These are phyloP conservation scores for Diaporthe citrichinensis DNA, from an alignment of 2,329 filamentous ascomycete genomes.

Conservation along the genomic window DNA sequence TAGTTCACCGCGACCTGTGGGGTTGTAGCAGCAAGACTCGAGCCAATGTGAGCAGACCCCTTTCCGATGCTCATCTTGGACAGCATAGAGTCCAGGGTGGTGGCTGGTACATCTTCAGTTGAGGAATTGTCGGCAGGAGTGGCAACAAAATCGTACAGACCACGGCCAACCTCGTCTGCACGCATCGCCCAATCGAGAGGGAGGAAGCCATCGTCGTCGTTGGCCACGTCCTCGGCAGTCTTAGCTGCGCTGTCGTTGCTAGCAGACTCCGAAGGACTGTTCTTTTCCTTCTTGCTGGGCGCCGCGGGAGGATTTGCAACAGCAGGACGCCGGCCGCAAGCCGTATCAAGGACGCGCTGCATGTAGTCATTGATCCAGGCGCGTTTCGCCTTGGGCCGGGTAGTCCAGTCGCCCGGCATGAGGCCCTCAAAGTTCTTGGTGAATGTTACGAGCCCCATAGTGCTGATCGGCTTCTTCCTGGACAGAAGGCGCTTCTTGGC, in stretches of 20 bases:
- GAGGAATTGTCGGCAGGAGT: neutral
- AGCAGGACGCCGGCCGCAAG: neutral
- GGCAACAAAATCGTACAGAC: neutral
- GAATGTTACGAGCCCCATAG: neutral
- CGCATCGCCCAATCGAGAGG: neutral
- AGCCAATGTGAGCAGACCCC: neutral
- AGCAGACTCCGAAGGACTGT: rapidly evolving
- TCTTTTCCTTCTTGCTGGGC: neutral
- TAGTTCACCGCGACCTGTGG: neutral
- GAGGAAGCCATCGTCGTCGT: neutral
- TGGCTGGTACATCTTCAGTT: neutral
- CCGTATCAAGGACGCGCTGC: neutral
- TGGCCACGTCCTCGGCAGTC: neutral
- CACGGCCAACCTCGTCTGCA: neutral
- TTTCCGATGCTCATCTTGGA: neutral
- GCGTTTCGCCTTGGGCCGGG: neutral
- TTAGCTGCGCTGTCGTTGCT: neutral
- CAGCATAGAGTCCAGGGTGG: neutral
- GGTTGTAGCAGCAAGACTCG: neutral
- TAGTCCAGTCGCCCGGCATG: neutral
- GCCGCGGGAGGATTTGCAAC: neutral
- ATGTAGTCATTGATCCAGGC: neutral
- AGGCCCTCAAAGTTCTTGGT: neutral
- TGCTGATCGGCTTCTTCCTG: slow-evolving; percentile 2
- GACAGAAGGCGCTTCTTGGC: slow-evolving; percentile 17